A percentile compares a stretch with the other conserved stretches of the same genome.
Conservation (phyloP, 2,329 filamentous ascomycete genomes). For the Cercospora zeina region DNA sequence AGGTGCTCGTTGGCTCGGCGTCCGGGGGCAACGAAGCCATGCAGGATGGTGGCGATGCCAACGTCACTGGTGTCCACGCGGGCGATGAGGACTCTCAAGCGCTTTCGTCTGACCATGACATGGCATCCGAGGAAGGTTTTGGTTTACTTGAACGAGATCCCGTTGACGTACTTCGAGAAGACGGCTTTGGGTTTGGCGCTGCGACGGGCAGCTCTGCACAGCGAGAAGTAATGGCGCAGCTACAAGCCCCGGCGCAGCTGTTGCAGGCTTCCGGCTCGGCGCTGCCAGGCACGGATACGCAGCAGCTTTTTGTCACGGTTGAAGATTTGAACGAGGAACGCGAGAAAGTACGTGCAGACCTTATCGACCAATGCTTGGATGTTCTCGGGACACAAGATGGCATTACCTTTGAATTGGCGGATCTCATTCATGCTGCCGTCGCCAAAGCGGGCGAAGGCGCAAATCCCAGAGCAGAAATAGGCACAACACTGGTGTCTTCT, state of each 20-base stretch:
- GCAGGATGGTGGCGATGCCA: not conserved
- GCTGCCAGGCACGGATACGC: slow-evolving; percentile 34
- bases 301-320: slow-evolving; percentile 57
- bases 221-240: slow-evolving; percentile 8
- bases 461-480: slow-evolving; percentile 69
- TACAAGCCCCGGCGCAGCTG: slow-evolving; percentile 5
- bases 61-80: no score
- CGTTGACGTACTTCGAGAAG: slow-evolving; percentile 27
- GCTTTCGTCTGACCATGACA: slow-evolving; percentile 23
- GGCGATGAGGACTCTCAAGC: not conserved
- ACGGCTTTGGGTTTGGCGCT: slow-evolving; percentile 28
- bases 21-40: not conserved
- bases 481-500: slow-evolving; percentile 78
- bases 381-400: slow-evolving; percentile 84
- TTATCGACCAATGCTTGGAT: slow-evolving; percentile 89
- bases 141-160: slow-evolving; percentile 33
- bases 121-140: slow-evolving; percentile 31
- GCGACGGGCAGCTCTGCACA: slow-evolving; percentile 26
- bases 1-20: slow-evolving; percentile 36
- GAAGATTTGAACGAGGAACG: slow-evolving; percentile 80
- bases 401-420: slow-evolving; percentile 85
- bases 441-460: slow-evolving; percentile 61
- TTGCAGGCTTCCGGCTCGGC: not conserved
- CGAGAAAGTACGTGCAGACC: slow-evolving; percentile 66
- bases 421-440: slow-evolving; percentile 75